phyloP scores from a whole-genome alignment of 2,329 filamentous ascomycete genomes.

The Aureobasidium sp. region DNA sequence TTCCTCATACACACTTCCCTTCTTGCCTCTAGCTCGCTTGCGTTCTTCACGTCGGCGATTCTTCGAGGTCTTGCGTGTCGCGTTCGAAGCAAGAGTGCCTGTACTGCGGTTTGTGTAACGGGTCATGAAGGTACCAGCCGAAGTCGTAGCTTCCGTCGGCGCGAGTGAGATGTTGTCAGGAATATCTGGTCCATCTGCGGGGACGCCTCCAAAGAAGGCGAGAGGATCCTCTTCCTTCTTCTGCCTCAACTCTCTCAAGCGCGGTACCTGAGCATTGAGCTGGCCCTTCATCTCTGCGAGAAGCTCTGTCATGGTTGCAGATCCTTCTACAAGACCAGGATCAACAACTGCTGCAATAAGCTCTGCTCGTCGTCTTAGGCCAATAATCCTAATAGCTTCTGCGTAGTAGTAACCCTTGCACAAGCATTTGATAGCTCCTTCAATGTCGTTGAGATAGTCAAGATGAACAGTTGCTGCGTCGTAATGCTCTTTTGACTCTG shows the following conservation, averaged over 20 bases:
- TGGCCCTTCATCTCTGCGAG: slow-evolving; percentile 89
- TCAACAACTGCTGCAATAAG: slow-evolving; percentile 68
- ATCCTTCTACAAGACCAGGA: slow-evolving; percentile 68
- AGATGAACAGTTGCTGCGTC: slow-evolving; percentile 72
- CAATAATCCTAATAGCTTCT: slow-evolving; percentile 75
- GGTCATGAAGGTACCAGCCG: slow-evolving; percentile 74
- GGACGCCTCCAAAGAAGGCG: slow-evolving; percentile 69
- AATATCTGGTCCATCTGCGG: slow-evolving; percentile 53
- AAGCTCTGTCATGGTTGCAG: slow-evolving; percentile 78
- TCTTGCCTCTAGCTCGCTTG: slow-evolving; percentile 88
- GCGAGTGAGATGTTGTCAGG: slow-evolving; percentile 92
- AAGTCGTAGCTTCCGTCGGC: slow-evolving; percentile 73
- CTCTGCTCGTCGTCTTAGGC: slow-evolving; percentile 51
- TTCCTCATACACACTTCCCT: slow-evolving; percentile 95
- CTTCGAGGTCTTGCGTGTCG: slow-evolving; percentile 74
- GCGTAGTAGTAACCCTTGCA: slow-evolving; percentile 85
- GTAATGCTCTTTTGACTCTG: slow-evolving; percentile 76
- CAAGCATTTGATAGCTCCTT: slow-evolving; percentile 64
- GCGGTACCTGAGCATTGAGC: slow-evolving; percentile 74
- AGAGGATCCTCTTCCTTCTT: slow-evolving; percentile 80
- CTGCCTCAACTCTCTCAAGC: slow-evolving; percentile 70
- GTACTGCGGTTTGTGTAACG: slow-evolving; percentile 72
- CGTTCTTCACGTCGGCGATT: slow-evolving; percentile 86
- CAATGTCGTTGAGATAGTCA: slow-evolving; percentile 70
- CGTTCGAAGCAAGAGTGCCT: slow-evolving; percentile 64